These are phyloP conservation scores for Leccinum subspadiceum DNA, from an alignment of 1,284 basidiomycete species.

Conservation along the genomic window DNA sequence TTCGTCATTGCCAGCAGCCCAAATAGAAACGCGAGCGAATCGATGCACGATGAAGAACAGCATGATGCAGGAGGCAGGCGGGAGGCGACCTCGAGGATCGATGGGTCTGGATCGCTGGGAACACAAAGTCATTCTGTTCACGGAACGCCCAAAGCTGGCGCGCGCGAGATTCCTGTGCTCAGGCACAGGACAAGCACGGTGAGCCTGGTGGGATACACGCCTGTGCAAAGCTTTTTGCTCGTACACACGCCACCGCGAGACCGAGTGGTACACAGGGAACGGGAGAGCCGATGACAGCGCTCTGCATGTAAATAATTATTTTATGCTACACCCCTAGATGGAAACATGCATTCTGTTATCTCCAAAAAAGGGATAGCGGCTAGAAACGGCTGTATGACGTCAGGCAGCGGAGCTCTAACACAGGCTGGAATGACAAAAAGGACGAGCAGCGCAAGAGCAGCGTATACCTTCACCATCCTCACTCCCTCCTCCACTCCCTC, in stretches of 20 bases:
- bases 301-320: not conserved
- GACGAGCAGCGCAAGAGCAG: constrained; percentile 19
- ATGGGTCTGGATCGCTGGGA: constrained; percentile 34
- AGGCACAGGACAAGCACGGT: constrained; percentile 54
- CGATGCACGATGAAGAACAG: constrained; percentile 19
- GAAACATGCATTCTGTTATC: not conserved
- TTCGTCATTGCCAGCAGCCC: constrained; percentile 74
- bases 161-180: constrained; percentile 43
- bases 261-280: constrained; percentile 25
- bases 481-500: not conserved
- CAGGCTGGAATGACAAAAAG: constrained; percentile 33
- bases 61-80: constrained; percentile 23
- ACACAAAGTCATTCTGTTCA: constrained; percentile 44
- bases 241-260: constrained; percentile 64
- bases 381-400: constrained; percentile 28
- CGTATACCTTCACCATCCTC: constrained; percentile 10
- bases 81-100: constrained; percentile 32
- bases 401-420: constrained; percentile 35
- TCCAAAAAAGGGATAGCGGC: constrained; percentile 10
- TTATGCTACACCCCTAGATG: not conserved
- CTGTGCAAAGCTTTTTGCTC: constrained; percentile 67
- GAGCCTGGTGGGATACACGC: constrained; percentile 66
- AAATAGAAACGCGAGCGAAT: constrained; percentile 23
- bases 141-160: constrained; percentile 41
- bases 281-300: constrained; percentile 6